phyloP scores from a whole-genome alignment of 192 early-diverging fungal species.

The Backusella luteola region DNA sequence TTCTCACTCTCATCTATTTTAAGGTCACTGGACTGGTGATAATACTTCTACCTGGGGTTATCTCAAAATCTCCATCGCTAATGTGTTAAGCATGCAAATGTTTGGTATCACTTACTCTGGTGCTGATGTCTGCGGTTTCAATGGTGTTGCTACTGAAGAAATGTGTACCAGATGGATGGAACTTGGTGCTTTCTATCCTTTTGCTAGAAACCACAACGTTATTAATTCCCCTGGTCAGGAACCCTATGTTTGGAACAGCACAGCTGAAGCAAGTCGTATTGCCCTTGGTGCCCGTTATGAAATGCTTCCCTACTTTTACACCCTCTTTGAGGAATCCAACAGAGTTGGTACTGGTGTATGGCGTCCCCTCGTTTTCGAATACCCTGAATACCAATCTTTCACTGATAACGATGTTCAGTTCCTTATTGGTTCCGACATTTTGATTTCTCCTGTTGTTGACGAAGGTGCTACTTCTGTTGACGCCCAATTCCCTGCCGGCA shows the following conservation, averaged over 20 bases:
- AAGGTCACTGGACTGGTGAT: conserved; percentile 47
- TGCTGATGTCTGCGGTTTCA: conserved; percentile 73
- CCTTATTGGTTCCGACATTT: conserved; percentile 54
- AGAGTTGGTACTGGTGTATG: conserved; percentile 52
- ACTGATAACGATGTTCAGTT: conserved; percentile 58
- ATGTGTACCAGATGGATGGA: conserved; percentile 66
- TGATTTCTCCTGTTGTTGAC: conserved; percentile 57
- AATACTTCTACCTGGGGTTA: conserved; percentile 58
- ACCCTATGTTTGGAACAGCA: conserved; percentile 54
- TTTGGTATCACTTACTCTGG: conserved; percentile 73
- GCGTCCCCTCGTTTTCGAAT: conserved; percentile 56
- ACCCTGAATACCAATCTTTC: conserved; percentile 29
- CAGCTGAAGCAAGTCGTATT: conserved; percentile 54
- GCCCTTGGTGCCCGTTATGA: conserved; percentile 56
- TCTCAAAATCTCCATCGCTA: conserved; percentile 58
- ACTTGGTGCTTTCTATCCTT: conserved; percentile 48
- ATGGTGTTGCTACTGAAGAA: conserved; percentile 57
- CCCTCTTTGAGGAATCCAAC: conserved; percentile 46
- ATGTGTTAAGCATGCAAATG: conserved; percentile 62
- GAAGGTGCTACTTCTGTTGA: conserved; percentile 49
- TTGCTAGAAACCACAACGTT: conserved; percentile 61
- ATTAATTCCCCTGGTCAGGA: conserved; percentile 51
- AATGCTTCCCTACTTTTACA: conserved; percentile 65
- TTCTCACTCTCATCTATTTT: too few relatives aligned
- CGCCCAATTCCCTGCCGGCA: conserved; percentile 59